A percentile compares a stretch with the other conserved stretches of the same genome.
These are phyloP conservation scores for Citrus glauca DNA, from an alignment of 345 rosid genomes.

Conservation along the genomic window DNA sequence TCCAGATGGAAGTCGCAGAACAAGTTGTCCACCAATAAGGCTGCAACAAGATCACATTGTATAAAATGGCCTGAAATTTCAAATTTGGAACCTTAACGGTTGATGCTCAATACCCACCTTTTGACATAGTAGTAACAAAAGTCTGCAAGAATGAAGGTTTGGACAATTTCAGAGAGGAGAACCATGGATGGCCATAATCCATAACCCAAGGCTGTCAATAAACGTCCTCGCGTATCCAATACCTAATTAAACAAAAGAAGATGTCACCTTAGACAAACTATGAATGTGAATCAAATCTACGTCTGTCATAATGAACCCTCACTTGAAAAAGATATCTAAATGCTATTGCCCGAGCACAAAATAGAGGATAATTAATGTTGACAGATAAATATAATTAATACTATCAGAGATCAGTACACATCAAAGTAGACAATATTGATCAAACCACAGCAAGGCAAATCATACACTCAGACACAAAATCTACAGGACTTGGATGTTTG, in stretches of 20 bases:
- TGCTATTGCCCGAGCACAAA: neutral
- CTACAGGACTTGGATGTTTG: neutral
- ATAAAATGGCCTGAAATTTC: neutral
- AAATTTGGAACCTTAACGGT: neutral
- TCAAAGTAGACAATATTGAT: neutral
- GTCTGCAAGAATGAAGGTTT: constrained; percentile 88
- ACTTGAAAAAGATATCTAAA: neutral
- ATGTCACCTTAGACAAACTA: neutral
- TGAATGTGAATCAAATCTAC: neutral
- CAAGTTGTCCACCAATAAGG: constrained; percentile 81
- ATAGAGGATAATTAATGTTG: neutral
- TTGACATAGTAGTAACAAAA: constrained; percentile 86
- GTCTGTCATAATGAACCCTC: neutral
- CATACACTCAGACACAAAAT: neutral
- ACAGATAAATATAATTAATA: neutral
- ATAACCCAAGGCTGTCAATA: constrained; percentile 74
- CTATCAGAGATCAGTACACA: neutral
- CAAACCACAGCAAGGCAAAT: neutral
- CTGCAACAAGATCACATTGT: constrained; percentile 33
- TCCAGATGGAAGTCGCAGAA: constrained; percentile 88
- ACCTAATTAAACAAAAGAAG: constrained; percentile 40
- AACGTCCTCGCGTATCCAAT: constrained; percentile 71
- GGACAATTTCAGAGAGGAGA: constrained; percentile 77
- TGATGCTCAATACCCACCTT: constrained; percentile 36
- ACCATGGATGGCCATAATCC: constrained; percentile 92